A percentile compares a stretch with the other conserved stretches of the same genome.
Conservation (phyloP, 495 filamentous ascomycete species). For the Pyrenula aspistea region DNA sequence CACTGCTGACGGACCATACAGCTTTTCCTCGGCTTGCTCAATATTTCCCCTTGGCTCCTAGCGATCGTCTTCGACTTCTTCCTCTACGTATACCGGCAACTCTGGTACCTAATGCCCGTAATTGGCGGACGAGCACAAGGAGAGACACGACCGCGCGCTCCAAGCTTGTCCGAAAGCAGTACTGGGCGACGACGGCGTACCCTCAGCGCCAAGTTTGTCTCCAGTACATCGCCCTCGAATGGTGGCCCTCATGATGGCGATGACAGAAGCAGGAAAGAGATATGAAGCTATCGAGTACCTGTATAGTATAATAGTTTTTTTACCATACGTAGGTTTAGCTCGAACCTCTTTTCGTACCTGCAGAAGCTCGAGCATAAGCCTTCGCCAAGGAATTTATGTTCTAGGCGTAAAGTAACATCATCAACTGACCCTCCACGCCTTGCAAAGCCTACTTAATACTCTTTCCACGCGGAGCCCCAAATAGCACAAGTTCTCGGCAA, state of each 20-base stretch:
- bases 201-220: slow-evolving; percentile 22
- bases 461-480: too few species aligned
- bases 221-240: background rate
- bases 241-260: slow-evolving; percentile 3
- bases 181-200: slow-evolving; percentile 38
- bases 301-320: too few species aligned
- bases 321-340: too few species aligned
- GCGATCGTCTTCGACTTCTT: slow-evolving; percentile 56
- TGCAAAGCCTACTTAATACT: too few species aligned
- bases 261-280: background rate
- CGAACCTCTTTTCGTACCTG: too few species aligned
- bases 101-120: slow-evolving; percentile 45
- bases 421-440: too few species aligned
- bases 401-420: too few species aligned
- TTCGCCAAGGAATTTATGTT: too few species aligned
- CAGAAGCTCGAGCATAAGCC: too few species aligned
- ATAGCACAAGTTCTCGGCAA: too few species aligned
- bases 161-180: slow-evolving; percentile 44
- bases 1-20: slow-evolving; percentile 14
- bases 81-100: slow-evolving; percentile 50
- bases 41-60: slow-evolving; percentile 53
- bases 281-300: too few species aligned
- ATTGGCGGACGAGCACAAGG: slow-evolving; percentile 55
- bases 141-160: slow-evolving; percentile 46
- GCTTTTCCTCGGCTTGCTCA: slow-evolving; percentile 52